phyloP scores from a whole-genome alignment of 2,329 filamentous ascomycete genomes.

The Colletotrichum spinosum region DNA sequence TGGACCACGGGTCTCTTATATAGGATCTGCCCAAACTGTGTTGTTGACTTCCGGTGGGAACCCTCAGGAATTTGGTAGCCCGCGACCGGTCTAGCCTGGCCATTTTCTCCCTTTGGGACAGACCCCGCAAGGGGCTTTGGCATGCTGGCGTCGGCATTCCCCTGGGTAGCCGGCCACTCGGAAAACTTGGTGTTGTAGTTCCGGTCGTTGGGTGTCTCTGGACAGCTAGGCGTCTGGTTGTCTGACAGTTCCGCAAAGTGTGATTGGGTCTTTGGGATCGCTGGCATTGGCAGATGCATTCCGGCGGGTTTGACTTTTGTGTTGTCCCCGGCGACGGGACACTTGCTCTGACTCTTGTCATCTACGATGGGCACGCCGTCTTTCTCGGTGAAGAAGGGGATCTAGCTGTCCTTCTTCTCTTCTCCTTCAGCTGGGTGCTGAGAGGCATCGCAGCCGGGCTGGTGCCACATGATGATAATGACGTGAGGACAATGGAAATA shows the following conservation, averaged over 20 bases:
- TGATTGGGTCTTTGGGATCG: neutral
- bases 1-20: too few relatives aligned
- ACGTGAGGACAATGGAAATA: too few relatives aligned
- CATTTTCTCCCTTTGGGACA: too few relatives aligned
- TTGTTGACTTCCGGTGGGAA: too few relatives aligned
- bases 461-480: constrained; percentile 3
- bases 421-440: neutral
- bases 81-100: too few relatives aligned
- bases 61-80: too few relatives aligned
- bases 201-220: constrained; percentile 2
- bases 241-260: constrained; percentile 1
- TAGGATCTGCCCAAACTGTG: too few relatives aligned
- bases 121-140: too few relatives aligned
- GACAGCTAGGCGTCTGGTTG: neutral
- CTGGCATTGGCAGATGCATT: neutral
- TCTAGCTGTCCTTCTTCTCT: constrained; percentile 15
- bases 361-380: constrained; percentile 22
- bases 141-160: too few relatives aligned
- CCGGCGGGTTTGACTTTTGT: neutral
- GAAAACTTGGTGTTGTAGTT: neutral
- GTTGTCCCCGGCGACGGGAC: neutral
- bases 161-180: neutral
- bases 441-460: neutral
- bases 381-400: constrained; percentile 30
- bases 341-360: neutral